Percentiles rank a stretch among this genome's conserved stretches.
Evolutionary conservation across 805 yeast species (phyloP).

Genomic region (Priceomyces fermenticarens): DNA sequence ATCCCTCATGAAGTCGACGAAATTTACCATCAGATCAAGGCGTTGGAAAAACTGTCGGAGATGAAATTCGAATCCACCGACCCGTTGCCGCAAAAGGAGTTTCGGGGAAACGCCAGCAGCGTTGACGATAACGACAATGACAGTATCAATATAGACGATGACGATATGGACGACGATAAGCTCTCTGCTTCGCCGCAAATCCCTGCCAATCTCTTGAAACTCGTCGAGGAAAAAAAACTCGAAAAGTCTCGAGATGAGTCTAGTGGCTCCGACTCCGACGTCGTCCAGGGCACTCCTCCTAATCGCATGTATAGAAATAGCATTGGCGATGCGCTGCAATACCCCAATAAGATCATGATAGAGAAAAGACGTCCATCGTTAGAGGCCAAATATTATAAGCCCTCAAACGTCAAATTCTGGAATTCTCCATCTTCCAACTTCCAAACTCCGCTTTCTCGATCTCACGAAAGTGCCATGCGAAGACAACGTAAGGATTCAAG

Average conservation of each 20-base stretch:
- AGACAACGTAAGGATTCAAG: slow-evolving; percentile 3
- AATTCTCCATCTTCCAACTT: slow-evolving; percentile 3
- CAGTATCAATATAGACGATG: slow-evolving; percentile 32
- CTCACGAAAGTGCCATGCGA: slow-evolving; percentile 4
- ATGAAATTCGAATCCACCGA: slow-evolving; percentile 1
- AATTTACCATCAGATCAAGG: slow-evolving; percentile 17
- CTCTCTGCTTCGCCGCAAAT: slow-evolving; percentile 68
- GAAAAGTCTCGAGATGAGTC: slow-evolving; percentile 26
- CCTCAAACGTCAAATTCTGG: slow-evolving; percentile 15
- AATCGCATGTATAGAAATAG: slow-evolving; percentile 20
- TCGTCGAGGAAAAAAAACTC: slow-evolving; percentile 49
- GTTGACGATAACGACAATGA: slow-evolving; percentile 23
- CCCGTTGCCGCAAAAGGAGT: background rate
- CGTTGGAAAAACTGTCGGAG: slow-evolving; percentile 11
- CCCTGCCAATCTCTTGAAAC: slow-evolving; percentile 54
- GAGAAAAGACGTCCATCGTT: slow-evolving; percentile 32
- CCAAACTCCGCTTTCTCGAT: background rate
- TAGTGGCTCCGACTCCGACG: slow-evolving; percentile 23
- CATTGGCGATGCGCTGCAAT: slow-evolving; percentile 15
- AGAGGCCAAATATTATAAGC: slow-evolving; percentile 27
- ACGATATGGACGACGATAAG: slow-evolving; percentile 41
- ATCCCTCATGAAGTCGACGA: slow-evolving; percentile 39
- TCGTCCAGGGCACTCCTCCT: slow-evolving; percentile 33
- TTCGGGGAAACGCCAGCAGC: slow-evolving; percentile 1
- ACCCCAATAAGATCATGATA: slow-evolving; percentile 15